Evolutionary conservation across 805 yeast genomes (phyloP), one percentile per base, ranked within the genome.

Genomic region (Isabelozyma pseudorhagii): DNA sequence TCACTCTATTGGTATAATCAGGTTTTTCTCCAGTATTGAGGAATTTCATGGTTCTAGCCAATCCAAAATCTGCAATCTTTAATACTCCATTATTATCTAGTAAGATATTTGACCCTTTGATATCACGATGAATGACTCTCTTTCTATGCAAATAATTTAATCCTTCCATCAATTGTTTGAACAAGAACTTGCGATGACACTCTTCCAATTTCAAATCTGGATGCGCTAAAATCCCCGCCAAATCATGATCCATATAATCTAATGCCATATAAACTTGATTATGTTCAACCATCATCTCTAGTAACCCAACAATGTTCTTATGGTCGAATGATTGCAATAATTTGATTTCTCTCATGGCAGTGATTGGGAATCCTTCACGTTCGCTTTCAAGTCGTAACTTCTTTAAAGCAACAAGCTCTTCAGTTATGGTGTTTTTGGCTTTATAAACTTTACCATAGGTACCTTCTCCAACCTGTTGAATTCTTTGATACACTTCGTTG

Each of bases 391-490:
- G 76, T 52, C 97, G 70, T 42, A 94, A 74, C 56, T 85, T 79
- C 64, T 94, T 94, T 61, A 94, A 72, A 1, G 99, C 99, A n/a
- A 91, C 94, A 55, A 79, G 71, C 50, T 80, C 83, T 1, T 81
- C 77, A 0, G 97, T 89, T 5, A 81, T 71, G 13, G 70, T 69
- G 63, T 94, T 91, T 45, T 74, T 75, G 0, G 97, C 97, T 62
- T 91, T 90, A 71, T 87, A 91, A 17, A 94, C 99, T 64, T 89
- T 91, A 15, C 99, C 99, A 66, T 94, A 94, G 0, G 98, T 94
- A 8, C 99, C 99, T 68, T 94, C 98, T n/a, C 99, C 99, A 5
- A 94, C 98, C 63, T 94, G 98, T 40, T 81, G 78, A 1, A 89
- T 81, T 48, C 92, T 74, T 54, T 85, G 85, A 64, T 87, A 90